These are phyloP conservation scores for Beta macrorhiza DNA, from an alignment of 179 eudicot species.

Conservation along the genomic window DNA sequence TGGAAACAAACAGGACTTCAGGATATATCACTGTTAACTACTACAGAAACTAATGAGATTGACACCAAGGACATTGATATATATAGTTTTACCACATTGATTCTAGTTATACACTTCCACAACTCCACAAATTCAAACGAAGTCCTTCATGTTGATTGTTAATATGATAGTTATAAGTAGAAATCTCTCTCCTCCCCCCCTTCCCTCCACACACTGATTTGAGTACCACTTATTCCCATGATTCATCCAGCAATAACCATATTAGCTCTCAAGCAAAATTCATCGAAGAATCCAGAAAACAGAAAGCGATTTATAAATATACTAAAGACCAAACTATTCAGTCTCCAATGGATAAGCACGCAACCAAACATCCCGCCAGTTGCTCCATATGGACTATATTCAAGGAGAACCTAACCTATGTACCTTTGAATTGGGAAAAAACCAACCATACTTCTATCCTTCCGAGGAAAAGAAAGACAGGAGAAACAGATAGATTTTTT, in stretches of 20 bases:
- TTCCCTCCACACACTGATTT: not conserved
- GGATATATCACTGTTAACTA: not conserved
- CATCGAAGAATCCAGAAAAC: not conserved
- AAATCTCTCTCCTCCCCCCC: not conserved
- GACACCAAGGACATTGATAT: not conserved
- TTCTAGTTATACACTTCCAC: not conserved
- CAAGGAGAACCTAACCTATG: not conserved
- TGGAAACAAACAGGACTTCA: not conserved
- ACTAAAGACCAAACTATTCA: not conserved
- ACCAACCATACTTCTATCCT: not conserved
- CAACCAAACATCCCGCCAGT: not conserved
- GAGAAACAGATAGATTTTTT: not conserved
- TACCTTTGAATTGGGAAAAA: not conserved
- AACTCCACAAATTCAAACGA: too few relatives aligned
- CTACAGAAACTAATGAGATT: not conserved
- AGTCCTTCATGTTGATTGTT: too few relatives aligned
- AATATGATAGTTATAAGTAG: not conserved
- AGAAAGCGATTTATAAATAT: not conserved
- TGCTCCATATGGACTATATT: constrained; percentile 1
- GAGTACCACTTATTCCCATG: not conserved
- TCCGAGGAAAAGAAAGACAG: not conserved
- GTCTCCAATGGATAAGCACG: not conserved
- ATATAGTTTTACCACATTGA: not conserved
- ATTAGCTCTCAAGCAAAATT: not conserved
- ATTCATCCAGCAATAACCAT: not conserved